Evolutionary conservation across 495 filamentous ascomycete genomes (phyloP).

Genomic region (Hypoxylon rickii): DNA sequence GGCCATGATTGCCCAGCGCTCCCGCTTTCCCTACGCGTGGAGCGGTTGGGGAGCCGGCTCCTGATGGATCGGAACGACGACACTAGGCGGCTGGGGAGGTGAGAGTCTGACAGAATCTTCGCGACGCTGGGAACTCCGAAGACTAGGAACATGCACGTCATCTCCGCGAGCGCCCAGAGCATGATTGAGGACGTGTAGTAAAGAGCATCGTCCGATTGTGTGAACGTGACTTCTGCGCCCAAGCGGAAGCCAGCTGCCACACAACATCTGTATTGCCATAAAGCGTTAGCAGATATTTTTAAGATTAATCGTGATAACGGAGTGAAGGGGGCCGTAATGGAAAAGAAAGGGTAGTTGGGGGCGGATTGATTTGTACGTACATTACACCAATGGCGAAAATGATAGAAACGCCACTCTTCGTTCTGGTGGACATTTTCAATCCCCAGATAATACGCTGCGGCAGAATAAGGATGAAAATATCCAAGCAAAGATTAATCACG

Average conservation of each 20-base stretch:
- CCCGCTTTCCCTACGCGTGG: not conserved
- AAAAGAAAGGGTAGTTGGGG: conserved; percentile 21
- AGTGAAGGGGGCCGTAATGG: no score
- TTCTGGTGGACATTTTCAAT: conserved; percentile 34
- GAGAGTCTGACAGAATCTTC: conserved; percentile 8
- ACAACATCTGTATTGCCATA: not conserved
- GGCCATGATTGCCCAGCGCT: conserved; percentile 23
- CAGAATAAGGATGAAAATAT: conserved; percentile 43
- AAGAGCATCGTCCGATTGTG: conserved; percentile 21
- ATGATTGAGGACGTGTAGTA: conserved; percentile 26
- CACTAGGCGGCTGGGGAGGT: conserved; percentile 11
- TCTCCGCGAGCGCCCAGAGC: conserved; percentile 40
- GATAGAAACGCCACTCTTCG: conserved; percentile 36
- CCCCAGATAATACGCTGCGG: conserved; percentile 43
- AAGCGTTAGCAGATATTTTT: not conserved
- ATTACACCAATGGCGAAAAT: conserved; percentile 45
- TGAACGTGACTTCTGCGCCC: conserved; percentile 27
- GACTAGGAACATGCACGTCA: conserved; percentile 42
- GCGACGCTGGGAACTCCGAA: conserved; percentile 25
- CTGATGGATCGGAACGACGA: conserved; percentile 20
- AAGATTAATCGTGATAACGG: no score
- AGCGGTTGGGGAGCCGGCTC: conserved; percentile 6
- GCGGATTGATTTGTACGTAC: conserved; percentile 28
- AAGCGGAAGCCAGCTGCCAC: conserved; percentile 34
- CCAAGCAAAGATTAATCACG: conserved; percentile 39